Evolutionary conservation across 2,329 filamentous ascomycete species (phyloP), one percentile per base, ranked within the genome.

Genomic region (Verticillium zaregamsianum): DNA sequence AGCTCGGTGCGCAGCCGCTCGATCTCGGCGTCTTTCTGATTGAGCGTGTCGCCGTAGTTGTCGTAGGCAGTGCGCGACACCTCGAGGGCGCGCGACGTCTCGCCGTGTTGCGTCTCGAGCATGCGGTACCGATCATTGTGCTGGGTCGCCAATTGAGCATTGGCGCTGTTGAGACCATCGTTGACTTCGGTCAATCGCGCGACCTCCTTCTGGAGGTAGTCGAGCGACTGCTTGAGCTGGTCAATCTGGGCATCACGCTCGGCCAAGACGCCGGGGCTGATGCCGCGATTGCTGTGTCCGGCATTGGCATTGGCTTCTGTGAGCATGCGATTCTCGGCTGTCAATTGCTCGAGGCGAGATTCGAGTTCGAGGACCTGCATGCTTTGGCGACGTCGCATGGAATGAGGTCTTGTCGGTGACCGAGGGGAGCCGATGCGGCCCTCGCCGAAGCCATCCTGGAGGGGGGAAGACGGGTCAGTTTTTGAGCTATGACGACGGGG

Each of bases 281-380:
- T 86, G 59, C 83, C 76, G 68, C 89, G 89, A 40, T 40, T 49
- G 55, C 91, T 89, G 57, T 93, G 89, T 17, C 33, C 32, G 40
- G 58, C 40, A 33, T 55, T 32, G 15, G 58, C 58, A 12, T 59
- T 59, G 14, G 64, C 59, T 25, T 66, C 64, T 68, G 86, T 83
- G 32, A 99, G 86, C 65, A 87, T 80, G 61, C 89, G 88, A 72
- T 98, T 98, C 74, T 99, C 94, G 25, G 89, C 87, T 49, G 90
- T 81, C 66, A 99, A 82, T 75, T 94, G 90, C 68, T 97, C 92
- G 69, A 99, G 85, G 70, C 86, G 87, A 63, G 86, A 83, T 80
- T 98, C 93, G 72, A 99, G 88, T 70, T 99, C 94, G 64, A 98
- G 88, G 60, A 94, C 88, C 79, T 98, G 94, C 89, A 98, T 94